Base-by-base conservation (phyloP, 768 basidiomycete species). In the Tubosaeta sp. region DNA sequence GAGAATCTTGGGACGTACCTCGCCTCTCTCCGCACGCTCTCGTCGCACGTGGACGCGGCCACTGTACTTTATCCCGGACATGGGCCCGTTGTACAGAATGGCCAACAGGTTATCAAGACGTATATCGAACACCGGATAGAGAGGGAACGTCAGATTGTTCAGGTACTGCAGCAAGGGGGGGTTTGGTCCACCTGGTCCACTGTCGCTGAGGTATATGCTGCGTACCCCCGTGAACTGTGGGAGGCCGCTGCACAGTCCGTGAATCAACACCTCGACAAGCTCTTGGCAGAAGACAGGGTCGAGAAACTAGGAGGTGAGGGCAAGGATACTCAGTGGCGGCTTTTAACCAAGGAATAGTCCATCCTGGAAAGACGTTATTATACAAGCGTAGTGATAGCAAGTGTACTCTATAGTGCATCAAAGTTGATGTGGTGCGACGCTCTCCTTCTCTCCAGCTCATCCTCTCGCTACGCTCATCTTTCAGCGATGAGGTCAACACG, bases 361-460 rank as follows among this genome's bases (percentile, higher is more conserved):
- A 32, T 22, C 22, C 3, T 30, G 51, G 22, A 51, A 8, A 6
- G n/a, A 22, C 16, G n/a, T 34, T 36, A 53, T 45, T 46, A 49
- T 44, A 53, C 52, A 49, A 27, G 18, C 29, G 14, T 57, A 56
- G 51, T 42, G 46, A 50, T 62, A 56, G 25, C 50, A 31, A 48
- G 29, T 32, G 8, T 14, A 19, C 5, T 24, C 41, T 75, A 96
- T 60, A 97, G 72, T 12, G 95, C 95, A 67, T 94, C 93, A 62
- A 99, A 97, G 59, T 99, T 99, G 68, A 99, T 95, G 62, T 92
- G 87, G 70, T 96, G 93, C n/a, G 94, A 86, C 27, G 84, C 82
- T 59, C 87, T 78, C 60, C 91, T 78, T 52, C 94, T 69, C 68
- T 99, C 95, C 60, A 87, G 65, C 70, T 99, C 95, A 66, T 98